Evolutionary conservation across 108 stramenopile genomes (phyloP).

Genomic region (Nannochloropsis oceanica): DNA sequence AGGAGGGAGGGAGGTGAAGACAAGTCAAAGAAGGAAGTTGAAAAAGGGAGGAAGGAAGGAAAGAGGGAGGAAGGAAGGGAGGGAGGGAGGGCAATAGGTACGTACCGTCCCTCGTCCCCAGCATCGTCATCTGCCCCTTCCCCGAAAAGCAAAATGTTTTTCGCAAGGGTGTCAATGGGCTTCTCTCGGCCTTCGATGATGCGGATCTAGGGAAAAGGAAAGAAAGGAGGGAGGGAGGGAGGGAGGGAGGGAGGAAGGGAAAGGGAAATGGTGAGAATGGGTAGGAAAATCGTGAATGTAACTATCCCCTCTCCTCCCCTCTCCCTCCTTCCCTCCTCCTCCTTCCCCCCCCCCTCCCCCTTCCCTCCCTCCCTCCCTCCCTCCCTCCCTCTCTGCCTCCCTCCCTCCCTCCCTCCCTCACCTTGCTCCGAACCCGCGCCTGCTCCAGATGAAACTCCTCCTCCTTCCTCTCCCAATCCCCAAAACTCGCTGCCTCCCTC

Average conservation of each 20-base stretch:
- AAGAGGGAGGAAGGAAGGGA: no score
- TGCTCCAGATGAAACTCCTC: conserved; percentile 92
- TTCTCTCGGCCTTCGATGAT: conserved; percentile 78
- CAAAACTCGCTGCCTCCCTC: conserved; percentile 84
- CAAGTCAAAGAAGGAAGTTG: no score
- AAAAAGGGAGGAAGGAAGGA: no score
- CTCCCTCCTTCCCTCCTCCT: neutral
- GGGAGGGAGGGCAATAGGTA: neutral
- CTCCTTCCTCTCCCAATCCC: conserved; percentile 92
- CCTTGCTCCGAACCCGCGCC: conserved; percentile 55
- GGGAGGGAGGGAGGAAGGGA: neutral
- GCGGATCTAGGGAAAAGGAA: conserved; percentile 50
- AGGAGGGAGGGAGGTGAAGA: no score
- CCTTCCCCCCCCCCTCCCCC: neutral
- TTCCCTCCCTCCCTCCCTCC: neutral
- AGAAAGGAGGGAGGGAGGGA: neutral
- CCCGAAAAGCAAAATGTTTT: conserved; percentile 86
- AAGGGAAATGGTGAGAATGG: neutral
- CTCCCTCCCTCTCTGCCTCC: neutral
- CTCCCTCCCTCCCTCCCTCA: neutral
- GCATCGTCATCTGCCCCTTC: neutral
- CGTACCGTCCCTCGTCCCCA: no score
- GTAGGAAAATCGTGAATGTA: neutral
- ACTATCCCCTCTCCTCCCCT: neutral
- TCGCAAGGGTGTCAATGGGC: conserved; percentile 85